phyloP scores from a whole-genome alignment of 129 eudicot genomes.

The Flaveria bidentis region DNA sequence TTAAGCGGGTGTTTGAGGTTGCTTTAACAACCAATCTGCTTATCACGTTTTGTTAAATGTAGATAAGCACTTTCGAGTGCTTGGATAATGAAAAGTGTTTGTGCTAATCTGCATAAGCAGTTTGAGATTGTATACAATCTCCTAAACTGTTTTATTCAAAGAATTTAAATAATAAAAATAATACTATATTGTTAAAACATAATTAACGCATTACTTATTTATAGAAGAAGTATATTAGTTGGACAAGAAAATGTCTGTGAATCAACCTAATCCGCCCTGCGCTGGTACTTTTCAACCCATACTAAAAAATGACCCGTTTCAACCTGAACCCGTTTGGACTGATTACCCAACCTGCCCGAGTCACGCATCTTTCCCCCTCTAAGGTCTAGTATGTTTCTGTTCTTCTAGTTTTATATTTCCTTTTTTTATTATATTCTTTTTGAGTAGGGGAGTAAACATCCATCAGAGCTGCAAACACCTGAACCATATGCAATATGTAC shows the following conservation, averaged over 20 bases:
- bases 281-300: background rate
- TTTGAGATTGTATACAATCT: background rate
- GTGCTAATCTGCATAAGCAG: background rate
- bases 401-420: background rate
- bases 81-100: background rate
- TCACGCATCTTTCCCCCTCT: background rate
- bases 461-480: constrained; percentile 61
- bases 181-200: too few species aligned
- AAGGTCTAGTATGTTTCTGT: background rate
- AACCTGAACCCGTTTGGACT: background rate
- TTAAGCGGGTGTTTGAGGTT: background rate
- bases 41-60: background rate
- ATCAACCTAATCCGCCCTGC: background rate
- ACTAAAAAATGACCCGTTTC: background rate
- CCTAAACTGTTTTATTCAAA: background rate
- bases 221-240: too few species aligned
- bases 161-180: background rate
- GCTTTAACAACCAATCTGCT: background rate
- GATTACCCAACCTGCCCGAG: background rate
- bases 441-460: constrained; percentile 63
- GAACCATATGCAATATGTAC: constrained; percentile 64
- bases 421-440: constrained; percentile 5
- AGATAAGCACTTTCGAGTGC: background rate
- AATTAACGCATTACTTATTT: too few species aligned
- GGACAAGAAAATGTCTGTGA: background rate